Base-by-base conservation (phyloP, 1,284 basidiomycete species). In the Schizophyllum commune region DNA sequence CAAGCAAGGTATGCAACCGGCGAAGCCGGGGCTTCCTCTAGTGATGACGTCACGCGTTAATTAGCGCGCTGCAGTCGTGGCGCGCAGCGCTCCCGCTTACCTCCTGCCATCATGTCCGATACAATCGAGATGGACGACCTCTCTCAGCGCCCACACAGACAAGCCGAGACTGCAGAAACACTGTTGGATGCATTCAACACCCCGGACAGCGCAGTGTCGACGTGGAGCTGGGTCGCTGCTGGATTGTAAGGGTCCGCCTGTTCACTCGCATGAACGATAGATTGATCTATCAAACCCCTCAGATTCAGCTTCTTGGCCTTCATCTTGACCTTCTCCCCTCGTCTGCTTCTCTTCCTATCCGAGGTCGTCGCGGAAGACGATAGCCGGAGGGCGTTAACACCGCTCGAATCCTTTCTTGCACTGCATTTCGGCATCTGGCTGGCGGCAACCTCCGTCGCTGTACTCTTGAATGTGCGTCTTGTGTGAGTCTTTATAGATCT, bases 321-420 rank as follows among this genome's bases (percentile, higher is more conserved):
- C 6, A 52, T 61, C 32, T 58, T 66, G 33, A 63, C 79, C 3
- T 67, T 80, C n/a, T 84, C 78, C 61, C 88, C 88, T 61, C 79
- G 81, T 32, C 67, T 88, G 56, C 72, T 89, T 33, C 78, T 89
- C 57, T 87, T 89, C 69, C 69, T 85, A 55, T 76, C 84, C n/a
- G 78, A 80, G 63, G 70, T 75, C 13, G 70, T 73, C 8, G 65
- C 70, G 11, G 76, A 77, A 20, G 72, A 73, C n/a, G 53, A 55
- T 21, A 15, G 53, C 20, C 72, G 81, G 55, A 72, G 71, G 51
- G 65, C 69, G 13, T 77, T 90, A 58, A 89, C 88, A 5, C 73
- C 83, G 1, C 76, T 91, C 51, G 89, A 91, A 68, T 74, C 77
- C 21, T 91, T 86, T 71, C 78, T 91, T 52, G 75, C 83, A 4